Conservation (phyloP, 164 flowering plant genomes). For the Kalanchoe fedtschenkoi region DNA sequence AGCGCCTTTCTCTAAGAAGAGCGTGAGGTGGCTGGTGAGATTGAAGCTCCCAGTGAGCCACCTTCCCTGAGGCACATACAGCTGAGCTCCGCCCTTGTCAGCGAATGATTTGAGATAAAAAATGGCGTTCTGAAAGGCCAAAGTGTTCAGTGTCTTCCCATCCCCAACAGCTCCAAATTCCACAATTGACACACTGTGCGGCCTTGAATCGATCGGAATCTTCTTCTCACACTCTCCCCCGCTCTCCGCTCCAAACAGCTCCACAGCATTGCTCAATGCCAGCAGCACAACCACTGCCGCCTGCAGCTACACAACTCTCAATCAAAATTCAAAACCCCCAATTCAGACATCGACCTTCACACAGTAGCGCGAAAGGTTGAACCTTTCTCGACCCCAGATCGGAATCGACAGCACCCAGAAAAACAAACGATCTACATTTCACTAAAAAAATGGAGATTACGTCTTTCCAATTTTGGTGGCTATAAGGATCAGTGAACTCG, state of each 20-base stretch:
- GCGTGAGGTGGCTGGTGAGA: conserved; percentile 91
- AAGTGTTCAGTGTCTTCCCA: conserved; percentile 77
- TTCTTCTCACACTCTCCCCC: conserved; percentile 35
- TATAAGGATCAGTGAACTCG: too few relatives aligned
- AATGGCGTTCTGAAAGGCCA: conserved; percentile 91
- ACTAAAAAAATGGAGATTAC: neutral
- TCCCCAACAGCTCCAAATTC: conserved; percentile 98
- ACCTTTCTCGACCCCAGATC: neutral
- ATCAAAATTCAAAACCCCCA: too few relatives aligned
- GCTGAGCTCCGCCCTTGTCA: conserved; percentile 94
- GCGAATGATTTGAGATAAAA: conserved; percentile 85
- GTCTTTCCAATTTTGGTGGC: too few relatives aligned
- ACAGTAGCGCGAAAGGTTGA: neutral
- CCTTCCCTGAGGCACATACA: conserved; percentile 77
- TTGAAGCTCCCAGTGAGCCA: conserved; percentile 94
- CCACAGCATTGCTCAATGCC: conserved; percentile 28
- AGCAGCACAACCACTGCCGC: conserved; percentile 47
- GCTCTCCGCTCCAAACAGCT: conserved; percentile 20
- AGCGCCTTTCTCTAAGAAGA: conserved; percentile 80
- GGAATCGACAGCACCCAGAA: neutral
- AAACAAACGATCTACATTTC: neutral
- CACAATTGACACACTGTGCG: conserved; percentile 82
- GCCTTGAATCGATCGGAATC: conserved; percentile 44
- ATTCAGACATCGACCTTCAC: neutral
- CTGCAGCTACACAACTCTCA: conserved; percentile 18